These are phyloP conservation scores for Salix dunnii DNA, from an alignment of 345 rosid genomes.

Conservation along the genomic window DNA sequence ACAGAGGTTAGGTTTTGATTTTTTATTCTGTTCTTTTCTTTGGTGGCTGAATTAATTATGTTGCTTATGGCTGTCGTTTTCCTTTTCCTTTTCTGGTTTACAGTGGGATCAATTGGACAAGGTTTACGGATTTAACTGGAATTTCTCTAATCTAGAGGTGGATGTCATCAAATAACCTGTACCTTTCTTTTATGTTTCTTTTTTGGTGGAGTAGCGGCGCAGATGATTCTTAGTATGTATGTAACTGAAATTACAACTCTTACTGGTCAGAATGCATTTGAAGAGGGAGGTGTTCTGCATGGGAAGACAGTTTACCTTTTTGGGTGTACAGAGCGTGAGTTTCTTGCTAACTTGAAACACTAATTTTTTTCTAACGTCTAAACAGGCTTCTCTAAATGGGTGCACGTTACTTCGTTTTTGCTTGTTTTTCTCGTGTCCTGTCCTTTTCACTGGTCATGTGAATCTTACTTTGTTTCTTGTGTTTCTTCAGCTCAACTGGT, in stretches of 20 bases:
- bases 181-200: not conserved
- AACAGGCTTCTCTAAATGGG: not conserved
- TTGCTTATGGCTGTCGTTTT: slow-evolving; percentile 10
- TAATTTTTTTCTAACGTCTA: not conserved
- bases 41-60: not conserved
- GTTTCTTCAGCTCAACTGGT: slow-evolving; percentile 83
- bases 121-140: slow-evolving; percentile 69
- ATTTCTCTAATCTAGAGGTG: slow-evolving; percentile 87
- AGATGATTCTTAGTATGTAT: not conserved
- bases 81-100: not conserved
- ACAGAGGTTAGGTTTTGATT: slow-evolving; percentile 59
- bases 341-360: slow-evolving; percentile 1
- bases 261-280: slow-evolving; percentile 65
- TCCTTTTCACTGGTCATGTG: not conserved
- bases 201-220: not conserved
- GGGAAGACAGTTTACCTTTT: slow-evolving; percentile 80
- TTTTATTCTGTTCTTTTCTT: not conserved
- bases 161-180: slow-evolving; percentile 24
- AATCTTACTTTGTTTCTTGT: not conserved
- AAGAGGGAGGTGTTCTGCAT: slow-evolving; percentile 73
- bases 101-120: slow-evolving; percentile 95
- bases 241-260: slow-evolving; percentile 11
- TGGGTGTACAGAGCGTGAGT: slow-evolving; percentile 92
- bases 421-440: not conserved
- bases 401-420: not conserved